Evolutionary conservation across 306 rosid species (phyloP), one percentile per base, ranked within the genome.

Genomic region (Vigna radiata): DNA sequence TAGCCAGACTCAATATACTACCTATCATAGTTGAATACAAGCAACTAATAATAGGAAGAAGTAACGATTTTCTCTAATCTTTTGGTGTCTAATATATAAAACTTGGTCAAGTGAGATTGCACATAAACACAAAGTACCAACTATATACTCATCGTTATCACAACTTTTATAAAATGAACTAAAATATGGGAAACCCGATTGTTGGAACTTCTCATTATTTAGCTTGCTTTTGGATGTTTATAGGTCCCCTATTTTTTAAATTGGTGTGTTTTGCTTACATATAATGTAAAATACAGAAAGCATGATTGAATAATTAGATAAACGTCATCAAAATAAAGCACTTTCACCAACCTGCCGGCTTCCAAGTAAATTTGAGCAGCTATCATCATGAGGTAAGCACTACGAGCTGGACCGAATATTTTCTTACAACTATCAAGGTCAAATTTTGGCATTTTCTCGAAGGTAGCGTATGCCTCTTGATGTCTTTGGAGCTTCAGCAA

Each of bases 261-360:
- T 55, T 62, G 36, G 54, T 49, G 12, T 44, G 43, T 1, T 76
- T 63, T 6, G 64, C 2, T 77, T 25, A 27, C 39, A 79, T 19
- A 46, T 14, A 37, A 77, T 46, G 31, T 48, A 21, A 61, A 69
- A 69, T 15, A 19, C 7, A 56, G 17, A 46, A 55, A 68, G 8
- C 21, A 29, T 27, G 41, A n/a, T 53, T 43, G 48, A 46, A 76
- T 68, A 76, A 63, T 62, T 52, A 31, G 66, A 53, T 15, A 54
- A 70, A 39, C 21, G 56, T 27, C 19, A 39, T 36, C 14, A 64
- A 76, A 41, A 19, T 14, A 66, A 79, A 65, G 37, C 69, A 67
- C 27, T 55, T 75, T 67, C 55, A 76, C 90, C 77, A 79, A 96
- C 99, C 99, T 96, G 87, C 98, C 98, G 55, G 84, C 79, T 54